A percentile compares a stretch with the other conserved stretches of the same genome.
phyloP scores from a whole-genome alignment of 176 grass and related monocot species.

The Luzula sylvatica region DNA sequence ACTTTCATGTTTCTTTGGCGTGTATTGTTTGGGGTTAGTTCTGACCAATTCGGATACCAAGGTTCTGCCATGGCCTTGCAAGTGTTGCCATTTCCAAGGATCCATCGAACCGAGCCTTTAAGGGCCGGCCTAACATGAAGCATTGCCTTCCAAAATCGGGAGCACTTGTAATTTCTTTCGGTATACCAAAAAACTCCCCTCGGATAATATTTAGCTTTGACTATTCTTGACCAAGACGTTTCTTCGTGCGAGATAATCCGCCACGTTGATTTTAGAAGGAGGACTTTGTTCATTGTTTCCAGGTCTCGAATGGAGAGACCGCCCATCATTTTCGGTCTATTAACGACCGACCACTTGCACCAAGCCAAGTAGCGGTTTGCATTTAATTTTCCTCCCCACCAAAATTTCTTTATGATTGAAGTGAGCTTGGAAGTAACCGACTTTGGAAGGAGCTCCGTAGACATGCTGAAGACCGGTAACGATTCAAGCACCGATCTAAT shows the following conservation, averaged over 20 bases:
- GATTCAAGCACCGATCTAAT: no score
- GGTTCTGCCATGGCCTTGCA: no score
- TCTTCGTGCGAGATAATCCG: background rate
- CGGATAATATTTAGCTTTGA: background rate
- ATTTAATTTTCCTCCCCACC: no score
- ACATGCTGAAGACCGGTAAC: no score
- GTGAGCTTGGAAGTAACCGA: no score
- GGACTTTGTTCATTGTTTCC: background rate
- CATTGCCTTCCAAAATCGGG: background rate
- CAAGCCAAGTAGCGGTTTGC: background rate
- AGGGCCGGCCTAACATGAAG: background rate
- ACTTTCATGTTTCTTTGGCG: no score
- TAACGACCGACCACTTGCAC: background rate
- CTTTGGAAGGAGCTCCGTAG: no score
- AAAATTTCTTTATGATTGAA: no score
- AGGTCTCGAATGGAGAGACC: background rate
- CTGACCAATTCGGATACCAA: no score
- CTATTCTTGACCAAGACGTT: background rate
- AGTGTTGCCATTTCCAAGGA: background rate
- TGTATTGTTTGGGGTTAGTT: no score
- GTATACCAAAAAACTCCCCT: background rate
- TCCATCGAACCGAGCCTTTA: background rate
- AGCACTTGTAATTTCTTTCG: background rate
- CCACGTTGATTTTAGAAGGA: background rate
- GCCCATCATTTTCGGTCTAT: background rate